Base-by-base conservation (phyloP, 129 eudicot species). In the Artemisia argyi region DNA sequence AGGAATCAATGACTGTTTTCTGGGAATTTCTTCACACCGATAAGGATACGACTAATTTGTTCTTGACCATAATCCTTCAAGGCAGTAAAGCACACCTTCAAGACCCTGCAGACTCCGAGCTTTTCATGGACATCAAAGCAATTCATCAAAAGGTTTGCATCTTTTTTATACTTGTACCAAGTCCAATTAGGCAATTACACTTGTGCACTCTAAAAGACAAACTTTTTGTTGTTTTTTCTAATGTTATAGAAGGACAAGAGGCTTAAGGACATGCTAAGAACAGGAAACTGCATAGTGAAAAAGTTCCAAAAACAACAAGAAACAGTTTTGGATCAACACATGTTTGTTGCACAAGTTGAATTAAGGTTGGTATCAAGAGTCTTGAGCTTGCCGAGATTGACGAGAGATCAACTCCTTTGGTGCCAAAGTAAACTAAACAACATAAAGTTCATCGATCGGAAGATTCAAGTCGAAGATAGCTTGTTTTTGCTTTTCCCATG, bases 401-500 rank as follows among this genome's bases (percentile, higher is more conserved):
- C 82, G 17, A 79, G 70, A 54, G 97, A 90, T 50, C 98, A 90
- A 58, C 69, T 89, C 24, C 3, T 85, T 4, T 94, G 98, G 98
- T 94, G 98, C 61, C 84, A 75, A 65, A 85, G 79, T 30, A 94
- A 90, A 54, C 64, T 94, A 28, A 81, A 80, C 80, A 82, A 73
- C 70, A 86, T 90, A 35, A 84, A 75, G 69, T 76, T 90, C 54
- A 73, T 79, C n/a, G 80, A 76, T 16, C 76, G 89, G 54, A 84
- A 82, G 68, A 75, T 90, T 72, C 79, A 62, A 22, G 70, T 90
- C 13, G 97, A 90, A 35, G 84, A 78, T 39, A 78, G 88, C 8
- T 78, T 90, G 28, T 90, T 90, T 81, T 83, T 76, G 79, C 91
- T 94, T 71, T 94, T 90, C 53, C 98, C 98, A 47, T 87, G 89